phyloP scores from a whole-genome alignment of 805 yeast species.

The Candida tammaniensis region DNA sequence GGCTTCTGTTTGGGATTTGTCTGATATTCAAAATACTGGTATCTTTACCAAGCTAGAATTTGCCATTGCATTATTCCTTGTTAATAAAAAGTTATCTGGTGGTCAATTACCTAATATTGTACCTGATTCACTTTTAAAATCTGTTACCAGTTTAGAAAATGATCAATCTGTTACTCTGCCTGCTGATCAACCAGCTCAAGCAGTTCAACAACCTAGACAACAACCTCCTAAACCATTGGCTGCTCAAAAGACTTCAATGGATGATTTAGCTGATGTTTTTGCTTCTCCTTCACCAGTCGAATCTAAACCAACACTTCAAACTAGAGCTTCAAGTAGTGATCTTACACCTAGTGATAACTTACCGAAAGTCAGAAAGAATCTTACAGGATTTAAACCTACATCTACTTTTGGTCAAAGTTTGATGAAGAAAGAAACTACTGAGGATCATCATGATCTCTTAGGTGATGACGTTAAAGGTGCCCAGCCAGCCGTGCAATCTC shows the following conservation, averaged over 20 bases:
- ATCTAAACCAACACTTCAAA: conserved; percentile 17
- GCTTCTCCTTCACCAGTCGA: conserved; percentile 23
- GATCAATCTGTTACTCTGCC: conserved; percentile 1
- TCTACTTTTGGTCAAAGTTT: conserved; percentile 83
- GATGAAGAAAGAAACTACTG: conserved; percentile 22
- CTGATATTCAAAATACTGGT: conserved; percentile 87
- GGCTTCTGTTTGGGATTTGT: conserved; percentile 91
- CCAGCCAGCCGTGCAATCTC: neutral
- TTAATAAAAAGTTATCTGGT: conserved; percentile 81
- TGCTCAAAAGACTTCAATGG: conserved; percentile 52
- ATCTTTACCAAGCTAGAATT: conserved; percentile 78
- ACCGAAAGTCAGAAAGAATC: conserved; percentile 31
- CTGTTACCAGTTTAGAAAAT: conserved; percentile 20
- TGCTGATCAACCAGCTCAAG: conserved; percentile 4
- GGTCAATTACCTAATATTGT: conserved; percentile 71
- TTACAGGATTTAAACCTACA: conserved; percentile 68
- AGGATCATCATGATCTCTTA: conserved; percentile 25
- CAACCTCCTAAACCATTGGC: conserved; percentile 7
- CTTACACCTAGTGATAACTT: conserved; percentile 23
- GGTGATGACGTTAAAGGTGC: conserved; percentile 29
- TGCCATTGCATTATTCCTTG: conserved; percentile 89
- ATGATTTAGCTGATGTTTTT: conserved; percentile 58
- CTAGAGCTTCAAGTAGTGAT: conserved; percentile 34
- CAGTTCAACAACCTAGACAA: conserved; percentile 3
- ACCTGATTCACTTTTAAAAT: conserved; percentile 58